These are phyloP conservation scores for Globisporangium ultimum DNA, from an alignment of 352 stramenopile genomes.

Conservation along the genomic window DNA sequence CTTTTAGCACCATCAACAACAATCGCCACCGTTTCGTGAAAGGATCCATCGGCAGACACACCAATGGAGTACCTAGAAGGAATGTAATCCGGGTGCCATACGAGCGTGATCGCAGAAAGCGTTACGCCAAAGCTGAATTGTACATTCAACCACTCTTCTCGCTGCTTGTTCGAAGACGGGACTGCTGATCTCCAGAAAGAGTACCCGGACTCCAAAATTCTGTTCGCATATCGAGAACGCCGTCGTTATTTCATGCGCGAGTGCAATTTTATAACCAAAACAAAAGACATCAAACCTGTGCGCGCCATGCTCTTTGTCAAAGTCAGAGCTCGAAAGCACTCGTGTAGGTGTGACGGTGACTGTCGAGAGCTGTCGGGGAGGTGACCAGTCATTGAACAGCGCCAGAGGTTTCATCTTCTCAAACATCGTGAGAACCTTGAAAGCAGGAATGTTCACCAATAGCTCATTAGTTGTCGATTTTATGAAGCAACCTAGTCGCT, in stretches of 20 bases:
- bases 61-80: slow-evolving; percentile 39
- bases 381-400: slow-evolving; percentile 80
- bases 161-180: slow-evolving; percentile 15
- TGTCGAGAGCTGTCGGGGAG: slow-evolving; percentile 49
- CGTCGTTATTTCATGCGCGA: background rate
- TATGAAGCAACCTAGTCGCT: too few species aligned
- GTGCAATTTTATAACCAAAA: background rate
- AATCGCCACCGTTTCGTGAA: slow-evolving; percentile 48
- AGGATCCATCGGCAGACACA: slow-evolving; percentile 41
- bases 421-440: slow-evolving; percentile 60
- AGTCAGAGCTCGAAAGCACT: slow-evolving; percentile 53
- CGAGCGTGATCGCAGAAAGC: slow-evolving; percentile 43
- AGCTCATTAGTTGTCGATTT: background rate
- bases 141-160: slow-evolving; percentile 49
- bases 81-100: slow-evolving; percentile 39
- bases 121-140: slow-evolving; percentile 44
- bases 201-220: slow-evolving; percentile 32
- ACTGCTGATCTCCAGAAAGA: slow-evolving; percentile 45
- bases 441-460: slow-evolving; percentile 7
- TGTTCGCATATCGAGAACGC: slow-evolving; percentile 8
- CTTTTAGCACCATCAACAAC: slow-evolving; percentile 24
- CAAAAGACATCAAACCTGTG: slow-evolving; percentile 30
- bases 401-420: slow-evolving; percentile 55
- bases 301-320: slow-evolving; percentile 52
- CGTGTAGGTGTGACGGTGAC: slow-evolving; percentile 34